phyloP scores from a whole-genome alignment of 495 filamentous ascomycete genomes.

The Daldinia childiae region DNA sequence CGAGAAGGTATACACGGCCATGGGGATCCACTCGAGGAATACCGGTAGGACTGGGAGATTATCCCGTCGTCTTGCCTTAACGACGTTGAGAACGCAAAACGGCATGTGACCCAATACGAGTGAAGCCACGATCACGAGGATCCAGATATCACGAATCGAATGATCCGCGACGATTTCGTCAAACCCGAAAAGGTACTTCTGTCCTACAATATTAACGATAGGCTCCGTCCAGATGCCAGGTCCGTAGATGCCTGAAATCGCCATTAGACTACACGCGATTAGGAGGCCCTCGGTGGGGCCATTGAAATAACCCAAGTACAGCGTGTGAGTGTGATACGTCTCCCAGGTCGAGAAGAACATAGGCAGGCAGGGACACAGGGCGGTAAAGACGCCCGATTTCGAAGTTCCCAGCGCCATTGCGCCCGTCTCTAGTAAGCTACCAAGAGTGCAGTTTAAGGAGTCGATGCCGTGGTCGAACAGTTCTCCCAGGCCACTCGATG shows the following conservation, averaged over 20 bases:
- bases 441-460: conserved; percentile 94
- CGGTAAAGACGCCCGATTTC: conserved; percentile 86
- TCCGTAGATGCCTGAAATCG: conserved; percentile 84
- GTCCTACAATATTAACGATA: conserved; percentile 70
- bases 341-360: conserved; percentile 99
- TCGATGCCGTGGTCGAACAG: conserved; percentile 99
- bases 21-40: conserved; percentile 94
- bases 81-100: conserved; percentile 81
- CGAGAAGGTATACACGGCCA: conserved; percentile 77
- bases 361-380: conserved; percentile 86
- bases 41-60: conserved; percentile 82
- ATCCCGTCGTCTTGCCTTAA: conserved; percentile 74
- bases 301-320: conserved; percentile 97
- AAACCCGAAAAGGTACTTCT: conserved; percentile 60
- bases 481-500: conserved; percentile 92
- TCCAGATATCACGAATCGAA: conserved; percentile 87
- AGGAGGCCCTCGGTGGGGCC: conserved; percentile 96
- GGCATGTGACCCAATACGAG: conserved; percentile 87
- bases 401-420: conserved; percentile 89
- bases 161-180: conserved; percentile 67
- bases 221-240: conserved; percentile 86
- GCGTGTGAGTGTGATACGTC: conserved; percentile 97
- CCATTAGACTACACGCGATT: conserved; percentile 85
- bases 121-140: conserved; percentile 73
- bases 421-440: conserved; percentile 85